phyloP scores from a whole-genome alignment of 2,329 filamentous ascomycete genomes.

The Corinectria fuckeliana region DNA sequence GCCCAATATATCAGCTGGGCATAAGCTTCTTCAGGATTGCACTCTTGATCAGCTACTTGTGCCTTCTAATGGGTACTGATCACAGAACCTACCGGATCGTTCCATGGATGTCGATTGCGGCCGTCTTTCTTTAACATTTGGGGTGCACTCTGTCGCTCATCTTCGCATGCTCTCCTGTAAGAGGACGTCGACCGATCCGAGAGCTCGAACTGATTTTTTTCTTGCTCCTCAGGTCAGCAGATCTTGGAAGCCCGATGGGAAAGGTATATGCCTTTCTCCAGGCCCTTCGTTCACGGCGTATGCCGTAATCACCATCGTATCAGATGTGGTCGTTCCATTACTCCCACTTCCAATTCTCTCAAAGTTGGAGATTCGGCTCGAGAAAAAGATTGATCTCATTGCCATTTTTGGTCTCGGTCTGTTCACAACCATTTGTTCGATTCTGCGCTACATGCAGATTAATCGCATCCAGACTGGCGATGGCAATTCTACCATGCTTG shows the following conservation, averaged over 20 bases:
- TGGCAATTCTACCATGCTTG: slow-evolving; percentile 62
- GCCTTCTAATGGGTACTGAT: slow-evolving; percentile 56
- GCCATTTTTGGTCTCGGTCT: slow-evolving; percentile 59
- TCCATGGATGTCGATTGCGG: slow-evolving; percentile 52
- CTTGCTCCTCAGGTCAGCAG: slow-evolving; percentile 42
- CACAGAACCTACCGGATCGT: slow-evolving; percentile 51
- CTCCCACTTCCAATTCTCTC: slow-evolving; percentile 58
- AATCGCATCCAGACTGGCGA: slow-evolving; percentile 56
- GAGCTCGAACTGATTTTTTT: not conserved
- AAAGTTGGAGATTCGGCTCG: slow-evolving; percentile 53
- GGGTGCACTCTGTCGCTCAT: slow-evolving; percentile 56
- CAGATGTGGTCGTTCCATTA: slow-evolving; percentile 56
- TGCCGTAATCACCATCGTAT: slow-evolving; percentile 58
- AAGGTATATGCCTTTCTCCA: slow-evolving; percentile 53
- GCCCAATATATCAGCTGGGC: slow-evolving; percentile 61
- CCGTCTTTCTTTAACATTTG: slow-evolving; percentile 55
- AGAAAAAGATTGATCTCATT: slow-evolving; percentile 58
- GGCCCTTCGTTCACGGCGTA: slow-evolving; percentile 59
- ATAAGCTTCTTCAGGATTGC: slow-evolving; percentile 64
- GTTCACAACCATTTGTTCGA: slow-evolving; percentile 62
- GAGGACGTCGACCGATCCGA: slow-evolving; percentile 2
- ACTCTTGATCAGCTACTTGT: slow-evolving; percentile 58
- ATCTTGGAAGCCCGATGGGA: slow-evolving; percentile 52
- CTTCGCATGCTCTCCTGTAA: slow-evolving; percentile 57
- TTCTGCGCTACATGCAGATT: slow-evolving; percentile 60